These are phyloP conservation scores for Ceratocystis ficicola DNA, from an alignment of 2,329 filamentous ascomycete species.

Conservation along the genomic window DNA sequence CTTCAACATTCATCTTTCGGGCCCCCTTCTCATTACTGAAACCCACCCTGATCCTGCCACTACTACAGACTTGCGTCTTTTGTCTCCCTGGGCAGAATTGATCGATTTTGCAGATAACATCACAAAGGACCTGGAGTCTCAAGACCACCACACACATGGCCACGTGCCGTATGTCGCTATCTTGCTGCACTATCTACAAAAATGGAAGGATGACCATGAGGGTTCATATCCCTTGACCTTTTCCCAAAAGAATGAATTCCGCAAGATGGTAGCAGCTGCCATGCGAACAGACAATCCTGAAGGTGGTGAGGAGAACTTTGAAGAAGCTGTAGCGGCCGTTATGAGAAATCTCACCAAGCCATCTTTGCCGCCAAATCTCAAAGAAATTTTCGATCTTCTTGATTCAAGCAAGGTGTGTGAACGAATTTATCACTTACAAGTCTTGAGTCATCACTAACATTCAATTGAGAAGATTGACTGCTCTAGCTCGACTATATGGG, in stretches of 20 bases:
- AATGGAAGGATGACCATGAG: slow-evolving; percentile 63
- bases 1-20: slow-evolving; percentile 66
- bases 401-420: slow-evolving; percentile 15
- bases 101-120: slow-evolving; percentile 52
- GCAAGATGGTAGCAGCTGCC: slow-evolving; percentile 53
- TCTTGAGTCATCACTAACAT: neutral
- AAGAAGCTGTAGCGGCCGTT: slow-evolving; percentile 78
- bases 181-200: slow-evolving; percentile 65
- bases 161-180: slow-evolving; percentile 82
- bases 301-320: slow-evolving; percentile 91
- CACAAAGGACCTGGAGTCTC: slow-evolving; percentile 54
- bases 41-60: slow-evolving; percentile 85
- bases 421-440: neutral
- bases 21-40: slow-evolving; percentile 84
- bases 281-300: slow-evolving; percentile 63
- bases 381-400: slow-evolving; percentile 53
- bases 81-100: slow-evolving; percentile 79
- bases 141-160: slow-evolving; percentile 73
- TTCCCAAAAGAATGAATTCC: slow-evolving; percentile 76
- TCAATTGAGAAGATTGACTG: neutral
- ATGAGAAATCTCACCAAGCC: slow-evolving; percentile 70
- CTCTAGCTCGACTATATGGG: slow-evolving; percentile 52
- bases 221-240: slow-evolving; percentile 61
- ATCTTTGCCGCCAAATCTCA: slow-evolving; percentile 54
- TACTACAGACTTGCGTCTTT: slow-evolving; percentile 70